Evolutionary conservation across 148 eudicot genomes (phyloP), one percentile per base, ranked within the genome.

Genomic region (Arctostaphylos glauca): DNA sequence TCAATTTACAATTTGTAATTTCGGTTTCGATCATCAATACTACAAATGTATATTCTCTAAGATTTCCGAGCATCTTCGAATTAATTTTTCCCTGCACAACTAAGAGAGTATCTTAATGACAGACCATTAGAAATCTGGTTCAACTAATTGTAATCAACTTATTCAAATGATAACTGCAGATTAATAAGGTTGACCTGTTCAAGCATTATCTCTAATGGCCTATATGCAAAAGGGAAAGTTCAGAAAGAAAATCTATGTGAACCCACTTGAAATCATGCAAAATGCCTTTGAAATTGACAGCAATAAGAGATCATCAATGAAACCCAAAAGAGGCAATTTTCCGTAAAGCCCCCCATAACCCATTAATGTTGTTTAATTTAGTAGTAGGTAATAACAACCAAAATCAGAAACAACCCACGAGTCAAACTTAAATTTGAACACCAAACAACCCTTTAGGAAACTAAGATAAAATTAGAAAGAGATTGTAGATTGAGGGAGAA

Each of bases 351-450:
- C 41, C 70, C 4, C 41, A 9, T 9, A 9, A 64, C 19, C 71
- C 71, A 66, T 66, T 66, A 9, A 62, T 38, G 23, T 23, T 59
- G 7, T 31, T 31, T 31, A 31, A 31, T 31, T 31, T 31, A 31
- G 38, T 19, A 43, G 41, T 13, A 52, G 47, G 16, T 6, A 66
- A 48, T 7, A 31, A 80, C 53, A 49, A 66, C 23, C 23, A 66
- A 80, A 18, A 80, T 60, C 41, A 16, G 25, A 80, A 68, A 58
- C 3, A 41, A 50, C 73, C 72, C 81, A 79, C 55, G 14, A 74
- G 23, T 44, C 53, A 19, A 74, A 23, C 31, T 73, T 46, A 25
- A 13, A 25, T 75, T 74, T 7, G 38, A 50, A 12, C 31, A 9
- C 38, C 38, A 48, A 49, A 74, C 78, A 49, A 14, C 41, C 58